Base-by-base conservation (phyloP, 768 basidiomycete species). In the Polyporus arcularius region DNA sequence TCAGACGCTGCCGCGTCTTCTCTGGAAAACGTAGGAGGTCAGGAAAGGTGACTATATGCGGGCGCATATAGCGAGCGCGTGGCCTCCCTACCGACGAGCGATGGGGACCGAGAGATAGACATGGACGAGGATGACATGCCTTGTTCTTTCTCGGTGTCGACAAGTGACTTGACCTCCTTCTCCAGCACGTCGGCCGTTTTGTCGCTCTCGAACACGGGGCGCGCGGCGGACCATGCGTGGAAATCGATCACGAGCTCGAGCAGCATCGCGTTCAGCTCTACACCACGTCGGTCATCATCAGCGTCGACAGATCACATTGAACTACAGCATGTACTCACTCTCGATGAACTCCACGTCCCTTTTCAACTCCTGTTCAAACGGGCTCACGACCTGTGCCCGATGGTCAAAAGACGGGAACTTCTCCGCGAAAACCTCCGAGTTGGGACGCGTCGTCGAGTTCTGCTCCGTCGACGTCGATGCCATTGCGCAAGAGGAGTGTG, bases 141-240 rank as follows among this genome's bases (percentile, higher is more conserved):
- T 74, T 77, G 76, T 65, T 74, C 71, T 45, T 66, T 61, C 60
- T 77, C 76, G 16, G 63, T 60, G 7, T 65, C 65, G 30, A 71
- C 65, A 15, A 77, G 49, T 0, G 21, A 50, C 41, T 70, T 65
- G 39, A 77, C 65, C 21, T 72, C 70, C 38, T 66, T 65, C 55
- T 74, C 72, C 26, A 74, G 67, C 26, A 57, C 56, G 18, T 69
- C 68, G 3, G 72, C 68, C 10, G 64, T 69, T 16, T 31, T 57
- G n/a, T 74, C 68, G 38, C 67, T 71, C 61, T 75, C 75, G 46
- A 69, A 64, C 16, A 66, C 56, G 2, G 75, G 74, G 16, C 75
- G 74, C 14, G 73, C 70, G 11, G 70, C 68, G 1, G 75, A 69
- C 76, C 76, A 78, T 2, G 74, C 76, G 60, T 75, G 76, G 40